Evolutionary conservation across 2,329 filamentous ascomycete species (phyloP).

Genomic region (Pestalotiopsis fici): DNA sequence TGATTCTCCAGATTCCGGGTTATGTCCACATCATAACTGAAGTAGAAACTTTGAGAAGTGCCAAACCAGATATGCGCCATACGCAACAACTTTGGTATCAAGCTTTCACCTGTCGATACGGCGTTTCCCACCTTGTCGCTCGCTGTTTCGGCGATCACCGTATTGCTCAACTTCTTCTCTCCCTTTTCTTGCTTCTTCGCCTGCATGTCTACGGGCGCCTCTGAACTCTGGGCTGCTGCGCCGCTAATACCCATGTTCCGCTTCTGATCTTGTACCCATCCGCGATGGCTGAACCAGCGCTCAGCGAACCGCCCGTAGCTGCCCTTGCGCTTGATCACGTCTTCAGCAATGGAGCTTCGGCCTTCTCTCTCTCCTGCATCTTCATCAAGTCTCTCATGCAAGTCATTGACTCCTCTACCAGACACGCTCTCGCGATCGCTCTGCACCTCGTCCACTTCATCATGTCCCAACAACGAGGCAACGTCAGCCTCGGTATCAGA

Average conservation of each 20-base stretch:
- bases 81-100: constrained; percentile 82
- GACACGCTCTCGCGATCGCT: constrained; percentile 25
- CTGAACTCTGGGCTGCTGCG: constrained; percentile 19
- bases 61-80: constrained; percentile 85
- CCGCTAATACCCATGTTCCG: constrained; percentile 69
- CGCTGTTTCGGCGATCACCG: constrained; percentile 27
- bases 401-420: constrained; percentile 16
- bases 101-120: constrained; percentile 44
- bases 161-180: constrained; percentile 27
- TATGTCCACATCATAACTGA: constrained; percentile 91
- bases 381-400: constrained; percentile 22
- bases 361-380: constrained; percentile 21
- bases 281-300: constrained; percentile 86
- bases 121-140: constrained; percentile 18
- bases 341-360: constrained; percentile 74
- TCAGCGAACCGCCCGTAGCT: constrained; percentile 88
- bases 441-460: constrained; percentile 29
- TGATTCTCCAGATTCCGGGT: constrained; percentile 62
- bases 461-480: constrained; percentile 31
- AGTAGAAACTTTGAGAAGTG: constrained; percentile 84
- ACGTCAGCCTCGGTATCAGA: constrained; percentile 52
- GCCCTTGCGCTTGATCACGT: constrained; percentile 82
- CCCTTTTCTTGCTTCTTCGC: constrained; percentile 16
- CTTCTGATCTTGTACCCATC: constrained; percentile 74
- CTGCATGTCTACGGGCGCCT: constrained; percentile 15